Evolutionary conservation across 441 rosid genomes (phyloP).

Genomic region (Pelargonium cotyledonis): DNA sequence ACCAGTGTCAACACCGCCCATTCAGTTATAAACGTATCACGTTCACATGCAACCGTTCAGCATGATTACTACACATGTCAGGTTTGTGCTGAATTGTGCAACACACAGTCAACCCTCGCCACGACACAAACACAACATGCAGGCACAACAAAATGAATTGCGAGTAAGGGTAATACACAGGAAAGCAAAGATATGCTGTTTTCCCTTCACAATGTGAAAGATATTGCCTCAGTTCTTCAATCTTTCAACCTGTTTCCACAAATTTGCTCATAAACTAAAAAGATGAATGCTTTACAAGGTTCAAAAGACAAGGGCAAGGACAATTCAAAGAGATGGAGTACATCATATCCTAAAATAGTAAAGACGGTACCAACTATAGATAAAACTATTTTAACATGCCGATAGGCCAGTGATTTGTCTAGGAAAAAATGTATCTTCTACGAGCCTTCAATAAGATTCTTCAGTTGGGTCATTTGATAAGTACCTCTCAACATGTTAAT

Average conservation of each 20-base stretch:
- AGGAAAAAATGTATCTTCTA: not conserved
- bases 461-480: not conserved
- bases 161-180: too few species aligned
- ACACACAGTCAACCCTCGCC: too few species aligned
- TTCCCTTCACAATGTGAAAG: too few species aligned
- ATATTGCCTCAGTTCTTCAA: too few species aligned
- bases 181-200: too few species aligned
- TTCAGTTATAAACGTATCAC: too few species aligned
- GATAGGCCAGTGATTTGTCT: not conserved
- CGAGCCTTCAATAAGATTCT: not conserved
- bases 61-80: too few species aligned
- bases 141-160: too few species aligned
- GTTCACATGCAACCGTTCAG: too few species aligned
- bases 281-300: not conserved
- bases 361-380: not conserved
- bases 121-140: too few species aligned
- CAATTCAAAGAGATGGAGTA: not conserved
- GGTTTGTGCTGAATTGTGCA: too few species aligned
- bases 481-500: not conserved
- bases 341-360: not conserved
- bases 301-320: not conserved
- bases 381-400: not conserved
- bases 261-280: not conserved
- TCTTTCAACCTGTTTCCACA: not conserved
- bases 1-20: too few species aligned